Conservation (phyloP, 164 flowering plant species). For the grape (Vitis vinifera) region ASM3070453v1 NC_081810.1:7643501-7644000, state of each 20-base stretch:
- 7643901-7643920: background rate
- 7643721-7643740: slow-evolving; percentile 1
- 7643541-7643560: too few relatives aligned
- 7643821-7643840: background rate
- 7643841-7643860: background rate
- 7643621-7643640: background rate
- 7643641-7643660: background rate
- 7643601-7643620: too few relatives aligned
- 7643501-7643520: too few relatives aligned
- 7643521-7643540: too few relatives aligned
- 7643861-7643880: too few relatives aligned
- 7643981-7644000: slow-evolving; percentile 6
- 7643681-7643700: too few relatives aligned
- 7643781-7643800: too few relatives aligned
- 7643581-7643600: too few relatives aligned
- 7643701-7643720: background rate
- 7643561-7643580: too few relatives aligned
- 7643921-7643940: background rate
- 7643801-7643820: background rate
- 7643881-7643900: background rate
- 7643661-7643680: too few relatives aligned
- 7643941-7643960: background rate
- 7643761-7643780: too few relatives aligned
- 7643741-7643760: background rate
- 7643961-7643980: background rate